These are phyloP conservation scores for Parachlorella kessleri DNA, from an alignment of 139 green algal species.

Conservation along the genomic window DNA sequence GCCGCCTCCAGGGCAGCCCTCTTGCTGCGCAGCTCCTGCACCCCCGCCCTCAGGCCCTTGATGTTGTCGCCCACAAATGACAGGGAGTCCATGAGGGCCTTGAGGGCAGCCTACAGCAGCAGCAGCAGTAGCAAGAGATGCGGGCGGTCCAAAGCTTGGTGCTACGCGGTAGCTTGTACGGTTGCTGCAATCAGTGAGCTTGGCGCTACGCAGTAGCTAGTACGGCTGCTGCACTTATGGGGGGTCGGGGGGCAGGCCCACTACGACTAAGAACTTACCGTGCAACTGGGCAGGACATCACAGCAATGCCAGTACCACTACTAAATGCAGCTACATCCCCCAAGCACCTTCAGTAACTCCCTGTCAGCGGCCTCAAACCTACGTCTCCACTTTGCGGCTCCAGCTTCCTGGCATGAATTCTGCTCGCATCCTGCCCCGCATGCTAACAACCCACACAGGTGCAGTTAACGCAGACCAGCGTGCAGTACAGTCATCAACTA, in stretches of 20 bases:
- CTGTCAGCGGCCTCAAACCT: too few species aligned
- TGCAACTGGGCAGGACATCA: neutral
- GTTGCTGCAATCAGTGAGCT: neutral
- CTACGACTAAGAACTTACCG: neutral
- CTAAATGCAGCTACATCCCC: too few species aligned
- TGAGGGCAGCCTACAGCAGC: neutral
- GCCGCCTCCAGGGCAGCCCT: neutral
- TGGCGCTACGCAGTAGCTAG: neutral
- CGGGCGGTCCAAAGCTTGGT: neutral
- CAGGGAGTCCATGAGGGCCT: neutral
- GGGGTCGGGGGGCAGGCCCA: neutral
- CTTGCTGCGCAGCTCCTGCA: neutral
- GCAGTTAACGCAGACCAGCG: too few species aligned
- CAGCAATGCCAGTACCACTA: too few species aligned
- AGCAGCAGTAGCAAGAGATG: neutral
- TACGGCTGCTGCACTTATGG: neutral
- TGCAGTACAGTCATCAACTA: too few species aligned
- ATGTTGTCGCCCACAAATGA: neutral
- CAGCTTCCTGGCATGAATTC: neutral
- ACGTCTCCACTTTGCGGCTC: too few species aligned
- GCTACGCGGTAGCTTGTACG: neutral
- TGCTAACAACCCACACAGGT: neutral
- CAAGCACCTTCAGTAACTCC: too few species aligned
- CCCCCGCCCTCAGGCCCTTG: neutral
- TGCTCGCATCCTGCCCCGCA: neutral